These are phyloP conservation scores for Lipomyces mesembrius DNA, from an alignment of 805 yeast genomes.

Conservation along the genomic window DNA sequence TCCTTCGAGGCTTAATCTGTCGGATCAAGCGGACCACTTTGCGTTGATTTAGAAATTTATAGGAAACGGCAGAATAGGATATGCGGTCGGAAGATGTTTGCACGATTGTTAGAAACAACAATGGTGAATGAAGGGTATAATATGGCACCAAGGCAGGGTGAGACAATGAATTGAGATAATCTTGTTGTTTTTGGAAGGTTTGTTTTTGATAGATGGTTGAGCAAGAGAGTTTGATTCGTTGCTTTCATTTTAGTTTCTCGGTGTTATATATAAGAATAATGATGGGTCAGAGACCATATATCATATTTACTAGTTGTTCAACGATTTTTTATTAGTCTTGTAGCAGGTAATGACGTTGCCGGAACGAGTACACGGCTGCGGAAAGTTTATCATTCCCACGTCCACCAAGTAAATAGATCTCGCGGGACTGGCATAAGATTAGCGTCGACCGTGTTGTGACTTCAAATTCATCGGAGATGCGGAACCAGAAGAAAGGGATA, in stretches of 20 bases:
- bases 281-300: too few species aligned
- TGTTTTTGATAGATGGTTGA: neutral
- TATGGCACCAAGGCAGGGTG: neutral
- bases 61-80: neutral
- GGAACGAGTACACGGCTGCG: too few species aligned
- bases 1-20: constrained; percentile 78
- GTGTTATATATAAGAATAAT: neutral
- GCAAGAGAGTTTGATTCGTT: neutral
- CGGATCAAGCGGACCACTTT: neutral
- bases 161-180: neutral
- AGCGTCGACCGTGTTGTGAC: too few species aligned
- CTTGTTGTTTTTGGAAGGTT: neutral
- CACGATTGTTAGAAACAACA: neutral
- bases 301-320: too few species aligned
- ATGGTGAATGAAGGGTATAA: neutral
- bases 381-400: too few species aligned
- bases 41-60: neutral
- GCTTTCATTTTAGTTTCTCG: neutral
- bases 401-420: too few species aligned
- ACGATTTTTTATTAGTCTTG: too few species aligned
- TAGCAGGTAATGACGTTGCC: too few species aligned
- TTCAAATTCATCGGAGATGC: too few species aligned
- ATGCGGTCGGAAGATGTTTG: neutral
- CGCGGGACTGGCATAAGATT: too few species aligned
- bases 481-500: too few species aligned